These are phyloP conservation scores for Cladosporium sp. DNA, from an alignment of 2,329 filamentous ascomycete species.

Conservation along the genomic window DNA sequence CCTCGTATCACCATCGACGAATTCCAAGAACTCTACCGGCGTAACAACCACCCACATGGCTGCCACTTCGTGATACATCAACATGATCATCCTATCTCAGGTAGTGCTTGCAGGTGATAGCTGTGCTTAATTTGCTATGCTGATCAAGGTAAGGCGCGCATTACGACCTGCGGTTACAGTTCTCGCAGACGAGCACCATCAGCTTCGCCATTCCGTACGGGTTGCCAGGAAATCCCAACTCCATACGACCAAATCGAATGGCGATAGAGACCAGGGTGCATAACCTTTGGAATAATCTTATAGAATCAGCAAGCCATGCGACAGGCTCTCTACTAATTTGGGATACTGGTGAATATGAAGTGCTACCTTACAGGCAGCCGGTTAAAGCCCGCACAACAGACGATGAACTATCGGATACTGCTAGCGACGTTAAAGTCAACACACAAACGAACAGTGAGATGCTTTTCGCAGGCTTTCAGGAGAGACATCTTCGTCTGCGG, in stretches of 20 bases:
- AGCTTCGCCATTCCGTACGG: constrained; percentile 55
- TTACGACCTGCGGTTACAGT: constrained; percentile 68
- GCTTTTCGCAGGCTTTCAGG: constrained; percentile 41
- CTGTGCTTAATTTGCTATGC: background rate
- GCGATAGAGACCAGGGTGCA: constrained; percentile 49
- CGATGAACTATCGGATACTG: constrained; percentile 34
- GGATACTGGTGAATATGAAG: constrained; percentile 47
- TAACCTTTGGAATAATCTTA: constrained; percentile 47
- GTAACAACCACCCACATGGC: constrained; percentile 48
- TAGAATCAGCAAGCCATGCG: constrained; percentile 45
- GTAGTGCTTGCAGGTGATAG: constrained; percentile 32
- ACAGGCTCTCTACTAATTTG: constrained; percentile 49
- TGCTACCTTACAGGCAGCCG: constrained; percentile 34
- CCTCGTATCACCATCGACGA: constrained; percentile 43
- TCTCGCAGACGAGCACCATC: constrained; percentile 65
- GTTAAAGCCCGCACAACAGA: constrained; percentile 33
- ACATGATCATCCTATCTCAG: constrained; percentile 70
- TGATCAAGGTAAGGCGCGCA: constrained; percentile 35
- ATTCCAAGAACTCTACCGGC: constrained; percentile 50
- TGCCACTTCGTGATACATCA: constrained; percentile 68
- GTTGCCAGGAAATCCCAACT: constrained; percentile 45
- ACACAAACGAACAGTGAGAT: constrained; percentile 37
- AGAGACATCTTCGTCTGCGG: constrained; percentile 43
- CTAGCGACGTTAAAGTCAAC: constrained; percentile 22
- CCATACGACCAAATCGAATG: constrained; percentile 41